Evolutionary conservation across 2,329 filamentous ascomycete species (phyloP).

Genomic region (Colletotrichum sp.): DNA sequence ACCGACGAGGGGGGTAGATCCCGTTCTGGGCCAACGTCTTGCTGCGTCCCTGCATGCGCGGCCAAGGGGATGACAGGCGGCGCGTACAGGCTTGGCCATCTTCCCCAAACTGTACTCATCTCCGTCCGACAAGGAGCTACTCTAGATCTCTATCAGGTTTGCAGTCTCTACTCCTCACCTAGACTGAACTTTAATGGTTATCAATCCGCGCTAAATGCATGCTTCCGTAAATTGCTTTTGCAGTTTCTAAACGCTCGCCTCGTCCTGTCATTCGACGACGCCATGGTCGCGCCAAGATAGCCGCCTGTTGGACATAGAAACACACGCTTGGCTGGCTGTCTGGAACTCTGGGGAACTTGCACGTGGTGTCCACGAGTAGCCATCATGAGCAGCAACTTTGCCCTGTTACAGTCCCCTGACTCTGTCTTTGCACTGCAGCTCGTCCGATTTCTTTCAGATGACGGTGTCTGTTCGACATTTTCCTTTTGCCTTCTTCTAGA

Average conservation of each 20-base stretch:
- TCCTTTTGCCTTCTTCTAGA: neutral
- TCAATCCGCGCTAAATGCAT: neutral
- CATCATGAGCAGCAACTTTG: neutral
- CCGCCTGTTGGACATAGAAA: neutral
- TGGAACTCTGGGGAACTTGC: neutral
- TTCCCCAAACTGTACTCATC: conserved; percentile 7
- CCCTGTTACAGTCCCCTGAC: neutral
- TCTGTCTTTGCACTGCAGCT: neutral
- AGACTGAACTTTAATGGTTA: neutral
- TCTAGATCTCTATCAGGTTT: neutral
- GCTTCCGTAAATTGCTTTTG: neutral
- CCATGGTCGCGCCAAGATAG: conserved; percentile 1
- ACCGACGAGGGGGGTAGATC: neutral
- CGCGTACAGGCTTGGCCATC: neutral
- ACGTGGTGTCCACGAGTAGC: neutral
- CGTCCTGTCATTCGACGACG: neutral
- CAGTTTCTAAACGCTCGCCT: neutral
- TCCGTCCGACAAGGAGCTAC: neutral
- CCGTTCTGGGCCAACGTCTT: neutral
- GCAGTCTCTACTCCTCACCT: neutral
- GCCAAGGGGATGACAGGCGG: neutral
- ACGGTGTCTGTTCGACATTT: neutral
- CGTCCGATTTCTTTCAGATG: neutral
- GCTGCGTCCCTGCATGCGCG: neutral
- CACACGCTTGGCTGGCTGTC: neutral